These are phyloP conservation scores for Candida koratica DNA, from an alignment of 805 yeast genomes.

Conservation along the genomic window DNA sequence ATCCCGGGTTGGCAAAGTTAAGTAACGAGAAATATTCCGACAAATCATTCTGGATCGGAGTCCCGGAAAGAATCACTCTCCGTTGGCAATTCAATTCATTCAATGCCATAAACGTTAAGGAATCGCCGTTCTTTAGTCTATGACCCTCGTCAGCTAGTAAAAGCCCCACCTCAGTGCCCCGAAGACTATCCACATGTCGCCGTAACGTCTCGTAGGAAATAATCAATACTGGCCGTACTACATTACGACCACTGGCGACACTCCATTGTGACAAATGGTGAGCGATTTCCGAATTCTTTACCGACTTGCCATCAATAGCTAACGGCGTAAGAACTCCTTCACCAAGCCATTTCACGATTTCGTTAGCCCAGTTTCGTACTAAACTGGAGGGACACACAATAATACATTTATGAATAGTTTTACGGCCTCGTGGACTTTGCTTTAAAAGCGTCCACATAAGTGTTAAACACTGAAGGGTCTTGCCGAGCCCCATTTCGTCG, in stretches of 20 bases:
- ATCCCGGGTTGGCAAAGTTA: conserved; percentile 92
- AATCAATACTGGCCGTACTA: conserved; percentile 89
- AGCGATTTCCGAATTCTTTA: conserved; percentile 65
- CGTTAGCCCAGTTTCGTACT: conserved; percentile 97
- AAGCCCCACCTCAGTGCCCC: conserved; percentile 77
- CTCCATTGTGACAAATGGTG: conserved; percentile 79
- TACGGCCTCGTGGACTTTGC: conserved; percentile 82
- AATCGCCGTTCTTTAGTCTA: conserved; percentile 66
- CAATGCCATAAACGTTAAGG: conserved; percentile 83
- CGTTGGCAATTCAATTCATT: conserved; percentile 81
- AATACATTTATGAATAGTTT: conserved; percentile 82
- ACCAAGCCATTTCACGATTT: conserved; percentile 91
- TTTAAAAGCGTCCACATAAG: conserved; percentile 87
- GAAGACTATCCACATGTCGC: conserved; percentile 72
- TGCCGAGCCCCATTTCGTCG: conserved; percentile 94
- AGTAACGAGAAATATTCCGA: conserved; percentile 89
- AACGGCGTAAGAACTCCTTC: conserved; percentile 83
- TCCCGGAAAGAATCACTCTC: conserved; percentile 89
- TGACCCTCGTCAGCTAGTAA: conserved; percentile 58
- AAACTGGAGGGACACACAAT: conserved; percentile 94
- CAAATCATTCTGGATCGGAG: conserved; percentile 94
- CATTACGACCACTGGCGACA: conserved; percentile 76
- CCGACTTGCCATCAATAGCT: conserved; percentile 87
- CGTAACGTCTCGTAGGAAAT: conserved; percentile 92
- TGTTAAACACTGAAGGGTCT: conserved; percentile 84